phyloP scores from a whole-genome alignment of 441 rosid species.

The Corymbia citriodora region DNA sequence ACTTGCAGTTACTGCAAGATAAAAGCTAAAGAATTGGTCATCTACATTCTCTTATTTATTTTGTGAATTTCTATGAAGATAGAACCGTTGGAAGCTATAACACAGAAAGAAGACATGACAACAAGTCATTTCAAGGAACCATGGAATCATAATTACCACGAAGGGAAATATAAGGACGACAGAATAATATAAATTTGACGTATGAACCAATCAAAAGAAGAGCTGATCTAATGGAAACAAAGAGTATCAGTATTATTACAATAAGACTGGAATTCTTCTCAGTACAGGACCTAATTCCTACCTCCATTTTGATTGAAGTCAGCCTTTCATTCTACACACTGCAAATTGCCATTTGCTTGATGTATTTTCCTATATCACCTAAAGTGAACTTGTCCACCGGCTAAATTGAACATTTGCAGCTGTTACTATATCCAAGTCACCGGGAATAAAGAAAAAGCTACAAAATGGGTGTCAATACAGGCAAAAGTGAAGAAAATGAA shows the following conservation, averaged over 20 bases:
- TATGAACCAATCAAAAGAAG: background rate
- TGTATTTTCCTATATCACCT: conserved; percentile 16
- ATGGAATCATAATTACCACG: background rate
- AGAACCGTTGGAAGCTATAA: background rate
- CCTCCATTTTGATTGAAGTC: background rate
- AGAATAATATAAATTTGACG: background rate
- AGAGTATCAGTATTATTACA: background rate
- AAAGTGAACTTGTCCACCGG: conserved; percentile 18
- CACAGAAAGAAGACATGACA: background rate
- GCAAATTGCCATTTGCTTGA: background rate
- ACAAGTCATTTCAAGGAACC: background rate
- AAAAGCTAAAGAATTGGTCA: background rate
- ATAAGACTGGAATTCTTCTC: background rate
- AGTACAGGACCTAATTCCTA: background rate
- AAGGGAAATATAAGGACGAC: background rate
- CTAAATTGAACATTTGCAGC: conserved; percentile 13
- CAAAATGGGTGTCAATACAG: conserved; percentile 20
- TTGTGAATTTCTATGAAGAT: background rate
- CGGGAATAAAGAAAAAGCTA: conserved; percentile 12
- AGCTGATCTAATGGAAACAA: background rate
- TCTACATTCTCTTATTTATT: background rate
- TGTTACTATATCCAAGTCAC: conserved; percentile 10
- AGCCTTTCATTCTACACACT: background rate
- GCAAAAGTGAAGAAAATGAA: conserved; percentile 3
- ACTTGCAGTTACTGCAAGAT: background rate